Evolutionary conservation across 108 stramenopile species (phyloP).

Genomic region (Skeletonema grethae): DNA sequence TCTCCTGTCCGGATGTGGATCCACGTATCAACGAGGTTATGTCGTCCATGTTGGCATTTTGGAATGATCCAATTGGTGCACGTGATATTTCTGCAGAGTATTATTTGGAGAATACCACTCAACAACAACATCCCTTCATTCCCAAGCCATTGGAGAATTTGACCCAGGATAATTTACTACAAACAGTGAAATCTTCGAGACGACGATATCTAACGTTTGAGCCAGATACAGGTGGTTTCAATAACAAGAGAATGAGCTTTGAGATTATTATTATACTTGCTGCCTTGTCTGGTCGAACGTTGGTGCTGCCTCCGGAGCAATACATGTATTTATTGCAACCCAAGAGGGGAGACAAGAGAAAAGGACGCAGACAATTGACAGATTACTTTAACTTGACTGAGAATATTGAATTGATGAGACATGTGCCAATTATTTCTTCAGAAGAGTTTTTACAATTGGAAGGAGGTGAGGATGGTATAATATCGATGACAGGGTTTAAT

Average conservation of each 20-base stretch:
- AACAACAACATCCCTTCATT: slow-evolving; percentile 64
- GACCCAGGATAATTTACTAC: neutral
- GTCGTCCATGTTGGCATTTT: slow-evolving; percentile 63
- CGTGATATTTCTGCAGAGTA: slow-evolving; percentile 62
- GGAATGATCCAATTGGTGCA: slow-evolving; percentile 73
- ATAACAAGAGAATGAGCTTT: slow-evolving; percentile 92
- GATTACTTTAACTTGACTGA: slow-evolving; percentile 42
- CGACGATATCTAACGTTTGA: slow-evolving; percentile 8
- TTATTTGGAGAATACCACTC: slow-evolving; percentile 33
- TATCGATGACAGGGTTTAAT: slow-evolving; percentile 34
- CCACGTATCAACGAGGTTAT: slow-evolving; percentile 22
- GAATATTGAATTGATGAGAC: slow-evolving; percentile 48
- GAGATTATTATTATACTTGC: slow-evolving; percentile 81
- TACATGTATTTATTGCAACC: slow-evolving; percentile 71
- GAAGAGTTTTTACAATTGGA: slow-evolving; percentile 61
- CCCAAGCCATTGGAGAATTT: slow-evolving; percentile 47
- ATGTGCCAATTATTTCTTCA: slow-evolving; percentile 61
- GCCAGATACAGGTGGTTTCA: slow-evolving; percentile 89
- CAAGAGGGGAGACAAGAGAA: slow-evolving; percentile 42
- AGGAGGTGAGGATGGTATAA: slow-evolving; percentile 36
- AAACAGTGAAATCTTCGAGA: slow-evolving; percentile 14
- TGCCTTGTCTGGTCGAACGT: slow-evolving; percentile 69
- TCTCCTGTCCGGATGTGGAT: slow-evolving; percentile 28
- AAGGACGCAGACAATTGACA: slow-evolving; percentile 43
- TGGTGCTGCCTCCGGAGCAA: slow-evolving; percentile 83